Conservation (phyloP, 805 yeast species). For the Candida easanensis region DNA sequence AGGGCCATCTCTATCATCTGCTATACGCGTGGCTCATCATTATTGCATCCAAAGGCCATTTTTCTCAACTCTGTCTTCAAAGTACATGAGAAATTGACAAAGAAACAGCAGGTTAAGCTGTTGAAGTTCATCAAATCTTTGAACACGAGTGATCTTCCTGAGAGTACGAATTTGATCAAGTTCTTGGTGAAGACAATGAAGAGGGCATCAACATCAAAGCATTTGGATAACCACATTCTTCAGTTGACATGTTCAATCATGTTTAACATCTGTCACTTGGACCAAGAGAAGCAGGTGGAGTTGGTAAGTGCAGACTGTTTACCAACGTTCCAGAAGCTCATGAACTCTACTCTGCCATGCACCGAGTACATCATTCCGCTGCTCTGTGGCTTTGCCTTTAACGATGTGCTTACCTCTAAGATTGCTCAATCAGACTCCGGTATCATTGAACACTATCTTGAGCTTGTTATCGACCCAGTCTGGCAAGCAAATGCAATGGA, state of each 20-base stretch:
- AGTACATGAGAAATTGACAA: constrained; percentile 33
- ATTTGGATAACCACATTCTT: constrained; percentile 33
- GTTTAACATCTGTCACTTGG: constrained; percentile 45
- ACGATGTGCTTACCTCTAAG: constrained; percentile 33
- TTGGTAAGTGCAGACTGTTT: constrained; percentile 39
- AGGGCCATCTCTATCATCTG: constrained; percentile 34
- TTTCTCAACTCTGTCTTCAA: constrained; percentile 44
- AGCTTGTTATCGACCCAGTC: constrained; percentile 42
- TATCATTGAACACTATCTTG: constrained; percentile 33
- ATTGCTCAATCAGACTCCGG: constrained; percentile 26
- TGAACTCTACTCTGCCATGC: constrained; percentile 39
- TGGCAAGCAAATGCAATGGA: constrained; percentile 55
- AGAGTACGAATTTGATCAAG: constrained; percentile 33
- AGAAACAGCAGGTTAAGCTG: constrained; percentile 34
- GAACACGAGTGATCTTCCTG: constrained; percentile 13
- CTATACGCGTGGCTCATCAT: constrained; percentile 34
- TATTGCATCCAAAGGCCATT: constrained; percentile 40
- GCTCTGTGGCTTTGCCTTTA: constrained; percentile 44
- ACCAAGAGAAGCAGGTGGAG: constrained; percentile 38
- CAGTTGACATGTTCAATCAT: constrained; percentile 42
- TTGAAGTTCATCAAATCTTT: constrained; percentile 34
- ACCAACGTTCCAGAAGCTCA: constrained; percentile 35
- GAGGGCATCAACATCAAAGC: not conserved
- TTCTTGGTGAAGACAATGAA: constrained; percentile 33
- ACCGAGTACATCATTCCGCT: constrained; percentile 47